Evolutionary conservation across 208 protist genomes (phyloP).

Genomic region (Perkinsela sp.): DNA sequence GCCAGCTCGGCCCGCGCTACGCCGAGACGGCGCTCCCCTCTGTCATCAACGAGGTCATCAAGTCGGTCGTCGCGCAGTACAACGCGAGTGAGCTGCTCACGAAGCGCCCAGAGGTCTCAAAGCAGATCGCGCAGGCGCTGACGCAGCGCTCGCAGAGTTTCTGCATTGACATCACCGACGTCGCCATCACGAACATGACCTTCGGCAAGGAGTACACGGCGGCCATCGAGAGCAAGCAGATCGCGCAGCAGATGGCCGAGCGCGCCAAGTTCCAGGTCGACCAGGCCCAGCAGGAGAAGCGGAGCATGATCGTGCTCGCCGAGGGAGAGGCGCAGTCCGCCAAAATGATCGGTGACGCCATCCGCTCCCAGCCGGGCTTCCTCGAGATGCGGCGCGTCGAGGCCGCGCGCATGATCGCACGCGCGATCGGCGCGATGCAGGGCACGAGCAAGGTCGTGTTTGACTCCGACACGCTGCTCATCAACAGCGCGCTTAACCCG

Average conservation of each 20-base stretch:
- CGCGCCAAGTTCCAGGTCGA: slow-evolving; percentile 72
- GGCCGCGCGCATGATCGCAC: slow-evolving; percentile 61
- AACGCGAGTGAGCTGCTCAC: slow-evolving; percentile 91
- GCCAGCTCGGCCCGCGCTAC: slow-evolving; percentile 79
- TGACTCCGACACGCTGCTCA: slow-evolving; percentile 35
- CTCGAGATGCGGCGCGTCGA: slow-evolving; percentile 69
- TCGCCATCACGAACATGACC: slow-evolving; percentile 85
- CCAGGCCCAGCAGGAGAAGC: slow-evolving; percentile 73
- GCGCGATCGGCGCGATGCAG: slow-evolving; percentile 21
- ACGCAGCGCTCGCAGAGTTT: slow-evolving; percentile 78
- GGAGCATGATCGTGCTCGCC: slow-evolving; percentile 61
- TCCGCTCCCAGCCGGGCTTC: slow-evolving; percentile 59
- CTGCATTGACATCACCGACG: slow-evolving; percentile 85
- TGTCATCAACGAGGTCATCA: slow-evolving; percentile 93
- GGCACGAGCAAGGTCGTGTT: slow-evolving; percentile 37
- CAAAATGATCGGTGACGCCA: slow-evolving; percentile 51
- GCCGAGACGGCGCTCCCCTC: slow-evolving; percentile 89
- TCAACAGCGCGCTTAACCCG: slow-evolving; percentile 7
- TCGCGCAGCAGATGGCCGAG: slow-evolving; percentile 83
- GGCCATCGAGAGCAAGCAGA: slow-evolving; percentile 80
- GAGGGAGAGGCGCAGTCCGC: slow-evolving; percentile 70
- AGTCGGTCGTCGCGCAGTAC: slow-evolving; percentile 91
- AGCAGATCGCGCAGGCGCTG: slow-evolving; percentile 67
- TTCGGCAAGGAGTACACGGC: slow-evolving; percentile 78
- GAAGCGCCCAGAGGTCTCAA: slow-evolving; percentile 71